Evolutionary conservation across 768 basidiomycete genomes (phyloP), one percentile per base, ranked within the genome.

Genomic region (Albatrellus ellisii): DNA sequence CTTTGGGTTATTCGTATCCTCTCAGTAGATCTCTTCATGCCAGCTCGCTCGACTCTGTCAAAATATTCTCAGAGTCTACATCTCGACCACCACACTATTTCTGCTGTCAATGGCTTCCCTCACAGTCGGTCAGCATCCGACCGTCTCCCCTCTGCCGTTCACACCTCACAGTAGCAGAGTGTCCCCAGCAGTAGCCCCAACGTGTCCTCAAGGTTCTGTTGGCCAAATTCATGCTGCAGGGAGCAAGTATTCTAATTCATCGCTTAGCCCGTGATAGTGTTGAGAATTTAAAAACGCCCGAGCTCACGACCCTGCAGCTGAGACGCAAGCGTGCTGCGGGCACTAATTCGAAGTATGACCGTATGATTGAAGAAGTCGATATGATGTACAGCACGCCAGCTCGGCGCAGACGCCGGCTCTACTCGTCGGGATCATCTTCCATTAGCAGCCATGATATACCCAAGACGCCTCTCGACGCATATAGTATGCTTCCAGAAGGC

Each of bases 361-460:
- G 64, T 33, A 84, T 85, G 81, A 59, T 83, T 24, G 65, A 73
- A 39, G 65, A 70, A 2, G 73, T 80, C 62, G 66, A 71, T 41
- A 47, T 60, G n/a, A 54, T 62, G 29, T 54, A 59, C 17, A 26
- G 36, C 18, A 36, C 50, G 17, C 25, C 49, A 20, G 37, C 39
- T 1, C 38, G 53, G n/a, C 39, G 46, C 14, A 62, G 62, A 26
- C 56, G 52, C 22, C 61, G 64, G 29, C 49, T 56, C 7, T 51
- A 54, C 26, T 73, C 69, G 18, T 61, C 62, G 6, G 58, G 63
- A 6, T 74, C 70, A 0, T 66, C 69, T 7, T 70, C 71, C 11
- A 54, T 59, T 26, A 63, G 65, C 46, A 63, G 64, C 46, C 61
- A 60, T 32, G 63, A 64, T 26, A 22, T 61, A 4, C 15, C 12